These are phyloP conservation scores for Paecilomyces sp. DNA, from an alignment of 2,329 filamentous ascomycete species.

Conservation along the genomic window DNA sequence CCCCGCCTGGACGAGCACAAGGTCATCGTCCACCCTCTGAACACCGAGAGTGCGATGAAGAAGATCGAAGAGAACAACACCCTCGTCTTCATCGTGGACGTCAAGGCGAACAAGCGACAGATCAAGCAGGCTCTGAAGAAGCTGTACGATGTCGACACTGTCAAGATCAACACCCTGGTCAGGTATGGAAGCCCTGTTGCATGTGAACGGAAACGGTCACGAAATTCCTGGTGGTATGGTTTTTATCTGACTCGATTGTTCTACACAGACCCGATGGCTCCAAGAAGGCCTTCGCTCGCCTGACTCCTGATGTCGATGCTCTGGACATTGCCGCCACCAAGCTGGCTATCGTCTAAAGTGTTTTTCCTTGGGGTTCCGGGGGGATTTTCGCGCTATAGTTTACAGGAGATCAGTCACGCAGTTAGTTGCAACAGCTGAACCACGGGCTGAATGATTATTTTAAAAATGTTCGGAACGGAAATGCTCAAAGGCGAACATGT, in stretches of 20 bases:
- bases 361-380: slow-evolving; percentile 39
- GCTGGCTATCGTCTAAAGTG: slow-evolving; percentile 85
- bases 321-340: slow-evolving; percentile 99
- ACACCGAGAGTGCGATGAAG: slow-evolving; percentile 99
- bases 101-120: slow-evolving; percentile 99
- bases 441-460: slow-evolving; percentile 30
- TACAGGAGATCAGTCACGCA: slow-evolving; percentile 26
- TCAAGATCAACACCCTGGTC: slow-evolving; percentile 99
- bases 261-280: slow-evolving; percentile 72
- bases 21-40: slow-evolving; percentile 95
- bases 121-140: slow-evolving; percentile 98
- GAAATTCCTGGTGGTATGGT: not conserved
- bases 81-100: slow-evolving; percentile 91
- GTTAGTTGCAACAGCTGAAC: slow-evolving; percentile 22
- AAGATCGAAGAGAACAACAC: slow-evolving; percentile 99
- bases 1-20: slow-evolving; percentile 95
- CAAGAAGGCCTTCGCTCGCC: slow-evolving; percentile 98
- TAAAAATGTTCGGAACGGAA: slow-evolving; percentile 11
- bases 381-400: slow-evolving; percentile 37
- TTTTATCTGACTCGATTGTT: slow-evolving; percentile 9
- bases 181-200: slow-evolving; percentile 51
- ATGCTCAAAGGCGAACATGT: not conserved
- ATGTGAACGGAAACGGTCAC: not conserved
- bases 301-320: slow-evolving; percentile 94
- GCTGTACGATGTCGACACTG: slow-evolving; percentile 94